Conservation (phyloP, 441 rosid species). For the Daphne laureola region DNA sequence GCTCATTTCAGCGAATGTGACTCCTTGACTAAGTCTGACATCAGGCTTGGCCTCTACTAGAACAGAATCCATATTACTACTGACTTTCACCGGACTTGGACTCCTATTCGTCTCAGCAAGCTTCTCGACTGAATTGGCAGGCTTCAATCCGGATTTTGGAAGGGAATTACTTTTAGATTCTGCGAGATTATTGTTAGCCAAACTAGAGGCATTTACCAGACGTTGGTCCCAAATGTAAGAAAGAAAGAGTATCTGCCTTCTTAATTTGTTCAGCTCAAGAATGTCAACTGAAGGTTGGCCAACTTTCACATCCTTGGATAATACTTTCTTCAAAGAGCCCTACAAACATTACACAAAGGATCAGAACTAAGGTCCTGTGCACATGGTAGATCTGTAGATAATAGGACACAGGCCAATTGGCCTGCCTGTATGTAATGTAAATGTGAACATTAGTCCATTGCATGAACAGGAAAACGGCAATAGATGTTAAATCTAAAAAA, state of each 20-base stretch:
- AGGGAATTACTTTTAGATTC: conserved; percentile 28
- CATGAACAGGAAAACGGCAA: not conserved
- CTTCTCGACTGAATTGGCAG: conserved; percentile 29
- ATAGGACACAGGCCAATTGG: not conserved
- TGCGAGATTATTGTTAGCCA: conserved; percentile 22
- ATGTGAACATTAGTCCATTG: conserved; percentile 5
- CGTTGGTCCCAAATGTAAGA: conserved; percentile 66
- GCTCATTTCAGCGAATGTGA: conserved; percentile 17
- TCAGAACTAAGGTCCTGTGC: no score
- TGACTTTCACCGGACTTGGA: conserved; percentile 25
- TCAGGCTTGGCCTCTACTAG: conserved; percentile 27
- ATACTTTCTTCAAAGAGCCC: conserved; percentile 44
- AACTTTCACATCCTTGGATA: conserved; percentile 25
- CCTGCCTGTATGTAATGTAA: not conserved
- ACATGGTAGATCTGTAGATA: no score
- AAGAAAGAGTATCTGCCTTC: conserved; percentile 50
- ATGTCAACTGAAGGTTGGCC: conserved; percentile 49
- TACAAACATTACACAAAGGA: conserved; percentile 13
- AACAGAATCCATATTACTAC: conserved; percentile 29
- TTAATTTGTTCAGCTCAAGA: conserved; percentile 58
- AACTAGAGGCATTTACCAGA: conserved; percentile 37
- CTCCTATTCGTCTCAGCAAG: conserved; percentile 25
- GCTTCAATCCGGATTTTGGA: conserved; percentile 36
- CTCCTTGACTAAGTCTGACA: conserved; percentile 27
- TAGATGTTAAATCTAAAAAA: conserved; percentile 8